Percentiles rank a stretch among this genome's conserved stretches.
Evolutionary conservation across 345 rosid species (phyloP).

Genomic region (Clausena lansium): DNA sequence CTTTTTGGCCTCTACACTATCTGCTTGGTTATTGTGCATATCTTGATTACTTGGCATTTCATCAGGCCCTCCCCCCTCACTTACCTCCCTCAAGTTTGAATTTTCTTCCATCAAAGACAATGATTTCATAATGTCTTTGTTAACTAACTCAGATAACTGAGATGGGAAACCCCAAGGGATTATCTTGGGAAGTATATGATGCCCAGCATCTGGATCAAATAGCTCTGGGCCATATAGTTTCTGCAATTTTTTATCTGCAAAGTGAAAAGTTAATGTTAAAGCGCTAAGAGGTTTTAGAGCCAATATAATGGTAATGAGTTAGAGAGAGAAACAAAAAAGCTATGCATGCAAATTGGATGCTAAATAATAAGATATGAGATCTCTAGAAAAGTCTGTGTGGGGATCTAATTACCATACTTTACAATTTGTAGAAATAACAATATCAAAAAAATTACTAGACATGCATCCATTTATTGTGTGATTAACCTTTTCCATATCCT

Average conservation of each 20-base stretch:
- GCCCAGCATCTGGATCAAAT: slow-evolving; percentile 61
- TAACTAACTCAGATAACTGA: slow-evolving; percentile 65
- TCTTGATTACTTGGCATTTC: slow-evolving; percentile 31
- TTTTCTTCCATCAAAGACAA: slow-evolving; percentile 47
- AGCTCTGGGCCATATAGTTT: slow-evolving; percentile 27
- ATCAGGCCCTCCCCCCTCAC: slow-evolving; percentile 40
- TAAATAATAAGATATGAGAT: not conserved
- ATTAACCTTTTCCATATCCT: slow-evolving; percentile 51
- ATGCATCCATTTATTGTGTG: slow-evolving; percentile 5
- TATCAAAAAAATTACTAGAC: not conserved
- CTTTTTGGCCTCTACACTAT: slow-evolving; percentile 66
- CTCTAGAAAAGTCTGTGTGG: not conserved
- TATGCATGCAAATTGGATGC: not conserved
- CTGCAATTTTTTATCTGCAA: slow-evolving; percentile 39
- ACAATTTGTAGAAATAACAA: not conserved
- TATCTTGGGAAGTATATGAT: slow-evolving; percentile 57
- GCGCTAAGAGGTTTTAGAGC: not conserved
- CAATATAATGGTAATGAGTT: not conserved
- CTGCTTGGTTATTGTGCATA: slow-evolving; percentile 34
- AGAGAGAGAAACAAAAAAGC: slow-evolving; percentile 1
- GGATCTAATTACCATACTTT: not conserved
- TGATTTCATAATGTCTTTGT: slow-evolving; percentile 59
- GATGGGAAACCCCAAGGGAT: slow-evolving; percentile 76
- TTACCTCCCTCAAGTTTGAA: slow-evolving; percentile 28
- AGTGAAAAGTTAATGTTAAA: slow-evolving; percentile 11